These are phyloP conservation scores for Fonsecaea nubica DNA, from an alignment of 2,329 filamentous ascomycete species.

Conservation along the genomic window DNA sequence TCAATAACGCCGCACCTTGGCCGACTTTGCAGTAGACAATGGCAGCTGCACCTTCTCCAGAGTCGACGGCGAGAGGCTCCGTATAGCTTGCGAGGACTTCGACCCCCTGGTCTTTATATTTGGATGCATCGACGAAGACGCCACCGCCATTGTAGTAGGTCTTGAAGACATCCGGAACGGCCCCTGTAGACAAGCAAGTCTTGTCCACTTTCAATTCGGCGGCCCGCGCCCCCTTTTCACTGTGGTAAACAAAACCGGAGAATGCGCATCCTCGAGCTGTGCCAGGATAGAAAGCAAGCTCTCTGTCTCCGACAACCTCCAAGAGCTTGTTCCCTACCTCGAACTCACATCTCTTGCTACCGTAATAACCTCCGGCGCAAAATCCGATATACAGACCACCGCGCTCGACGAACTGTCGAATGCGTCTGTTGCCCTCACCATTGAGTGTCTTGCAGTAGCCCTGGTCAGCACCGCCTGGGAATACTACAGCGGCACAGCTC, in stretches of 20 bases:
- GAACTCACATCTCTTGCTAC: constrained; percentile 80
- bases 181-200: constrained; percentile 60
- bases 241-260: constrained; percentile 86
- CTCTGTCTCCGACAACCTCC: constrained; percentile 83
- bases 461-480: constrained; percentile 92
- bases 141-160: constrained; percentile 96
- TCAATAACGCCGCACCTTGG: constrained; percentile 78
- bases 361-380: constrained; percentile 95
- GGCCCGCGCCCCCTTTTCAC: constrained; percentile 81
- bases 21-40: constrained; percentile 84
- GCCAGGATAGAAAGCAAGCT: constrained; percentile 87
- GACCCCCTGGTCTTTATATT: constrained; percentile 67
- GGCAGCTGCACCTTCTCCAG: constrained; percentile 75
- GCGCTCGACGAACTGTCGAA: constrained; percentile 81
- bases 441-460: constrained; percentile 89
- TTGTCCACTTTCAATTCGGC: constrained; percentile 70
- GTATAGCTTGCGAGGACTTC: constrained; percentile 83
- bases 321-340: constrained; percentile 81
- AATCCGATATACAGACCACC: constrained; percentile 89
- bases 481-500: constrained; percentile 85
- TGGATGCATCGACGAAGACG: constrained; percentile 81
- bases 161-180: constrained; percentile 67
- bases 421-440: constrained; percentile 82
- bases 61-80: constrained; percentile 75
- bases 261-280: constrained; percentile 86